Conservation (phyloP, 345 rosid species). For the Chamaenerion angustifolium region DNA sequence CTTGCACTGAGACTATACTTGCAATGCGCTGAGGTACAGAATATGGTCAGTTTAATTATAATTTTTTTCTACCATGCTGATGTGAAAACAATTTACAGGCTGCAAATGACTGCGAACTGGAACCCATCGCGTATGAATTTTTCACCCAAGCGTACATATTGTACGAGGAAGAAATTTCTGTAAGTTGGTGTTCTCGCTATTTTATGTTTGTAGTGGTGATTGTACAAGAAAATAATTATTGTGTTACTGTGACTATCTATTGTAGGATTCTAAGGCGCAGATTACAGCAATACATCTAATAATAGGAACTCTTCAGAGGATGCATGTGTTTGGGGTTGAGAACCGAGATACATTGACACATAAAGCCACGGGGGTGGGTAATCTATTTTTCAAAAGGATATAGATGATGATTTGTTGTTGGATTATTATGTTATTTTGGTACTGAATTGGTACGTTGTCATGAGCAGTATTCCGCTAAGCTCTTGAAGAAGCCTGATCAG, state of each 20-base stretch:
- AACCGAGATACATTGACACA: constrained; percentile 95
- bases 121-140: constrained; percentile 94
- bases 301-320: constrained; percentile 94
- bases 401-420: constrained; percentile 1
- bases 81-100: constrained; percentile 37
- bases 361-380: constrained; percentile 88
- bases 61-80: constrained; percentile 7
- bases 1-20: constrained; percentile 72
- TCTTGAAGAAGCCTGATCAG: constrained; percentile 95
- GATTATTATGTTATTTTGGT: constrained; percentile 2
- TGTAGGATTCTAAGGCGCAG: constrained; percentile 89
- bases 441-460: constrained; percentile 10
- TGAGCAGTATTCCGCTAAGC: constrained; percentile 93
- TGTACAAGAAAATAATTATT: neutral
- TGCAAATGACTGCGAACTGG: constrained; percentile 89
- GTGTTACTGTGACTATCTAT: constrained; percentile 9
- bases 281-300: constrained; percentile 83
- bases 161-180: constrained; percentile 94
- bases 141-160: constrained; percentile 98
- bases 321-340: constrained; percentile 95
- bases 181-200: constrained; percentile 25
- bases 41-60: constrained; percentile 5
- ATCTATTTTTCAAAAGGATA: constrained; percentile 5
- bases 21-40: constrained; percentile 93
- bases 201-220: neutral